Conservation (phyloP, 2,329 filamentous ascomycete species). For the Pseudocercospora crystallina region DNA sequence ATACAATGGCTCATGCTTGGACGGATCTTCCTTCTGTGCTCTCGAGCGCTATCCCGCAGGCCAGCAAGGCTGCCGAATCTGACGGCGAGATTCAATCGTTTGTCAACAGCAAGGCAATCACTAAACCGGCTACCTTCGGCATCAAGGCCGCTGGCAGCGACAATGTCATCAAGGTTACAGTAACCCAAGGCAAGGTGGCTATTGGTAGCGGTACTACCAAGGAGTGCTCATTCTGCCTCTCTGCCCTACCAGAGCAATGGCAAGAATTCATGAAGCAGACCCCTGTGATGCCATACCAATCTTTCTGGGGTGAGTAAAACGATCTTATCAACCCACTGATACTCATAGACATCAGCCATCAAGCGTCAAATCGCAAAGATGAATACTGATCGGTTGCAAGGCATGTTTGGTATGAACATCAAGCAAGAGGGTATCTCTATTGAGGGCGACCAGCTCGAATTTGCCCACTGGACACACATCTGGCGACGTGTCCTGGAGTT, state of each 20-base stretch:
- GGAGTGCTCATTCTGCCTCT: constrained; percentile 39
- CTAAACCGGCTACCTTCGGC: constrained; percentile 31
- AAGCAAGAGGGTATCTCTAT: constrained; percentile 52
- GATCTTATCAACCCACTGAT: not conserved
- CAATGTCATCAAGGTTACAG: constrained; percentile 31
- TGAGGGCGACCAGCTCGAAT: constrained; percentile 47
- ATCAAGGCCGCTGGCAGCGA: constrained; percentile 33
- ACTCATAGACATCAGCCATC: constrained; percentile 10
- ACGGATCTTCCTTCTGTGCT: constrained; percentile 31
- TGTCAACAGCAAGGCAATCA: constrained; percentile 33
- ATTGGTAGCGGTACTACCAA: constrained; percentile 26
- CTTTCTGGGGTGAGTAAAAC: constrained; percentile 45
- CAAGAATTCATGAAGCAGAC: constrained; percentile 47
- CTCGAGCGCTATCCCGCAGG: constrained; percentile 26
- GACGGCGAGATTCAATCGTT: constrained; percentile 36
- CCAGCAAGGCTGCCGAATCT: constrained; percentile 26
- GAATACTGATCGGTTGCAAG: constrained; percentile 17
- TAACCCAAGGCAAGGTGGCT: constrained; percentile 31
- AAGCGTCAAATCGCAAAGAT: constrained; percentile 14
- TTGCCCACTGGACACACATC: constrained; percentile 47
- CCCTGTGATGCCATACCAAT: constrained; percentile 46
- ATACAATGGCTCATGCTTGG: constrained; percentile 31
- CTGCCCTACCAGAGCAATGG: constrained; percentile 48
- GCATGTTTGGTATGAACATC: constrained; percentile 47
- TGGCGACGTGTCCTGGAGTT: constrained; percentile 52